These are phyloP conservation scores for Ceriops decandra DNA, from an alignment of 345 rosid genomes.

Conservation along the genomic window DNA sequence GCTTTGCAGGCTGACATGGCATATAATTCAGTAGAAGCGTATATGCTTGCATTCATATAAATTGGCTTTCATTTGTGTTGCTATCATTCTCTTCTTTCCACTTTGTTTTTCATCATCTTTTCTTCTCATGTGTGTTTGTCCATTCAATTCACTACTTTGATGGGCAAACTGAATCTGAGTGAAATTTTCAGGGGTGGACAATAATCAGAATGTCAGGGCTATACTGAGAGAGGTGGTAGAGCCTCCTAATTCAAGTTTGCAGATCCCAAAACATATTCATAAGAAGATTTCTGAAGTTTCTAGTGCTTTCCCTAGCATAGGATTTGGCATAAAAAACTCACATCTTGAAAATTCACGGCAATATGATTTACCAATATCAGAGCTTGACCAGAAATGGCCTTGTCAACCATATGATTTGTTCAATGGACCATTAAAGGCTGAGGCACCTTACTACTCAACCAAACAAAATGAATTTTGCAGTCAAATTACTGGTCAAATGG, in stretches of 20 bases:
- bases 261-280: conserved; percentile 6
- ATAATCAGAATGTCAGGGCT: conserved; percentile 1
- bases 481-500: conserved; percentile 5
- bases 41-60: neutral
- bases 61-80: neutral
- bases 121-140: neutral
- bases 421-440: conserved; percentile 8
- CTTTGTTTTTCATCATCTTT: neutral
- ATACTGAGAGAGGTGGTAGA: conserved; percentile 1
- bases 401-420: conserved; percentile 12
- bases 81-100: neutral
- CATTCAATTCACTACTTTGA: conserved; percentile 2
- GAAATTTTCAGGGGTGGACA: conserved; percentile 9
- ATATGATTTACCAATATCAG: conserved; percentile 5
- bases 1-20: too few relatives aligned
- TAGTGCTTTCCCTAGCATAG: conserved; percentile 1
- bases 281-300: conserved; percentile 13
- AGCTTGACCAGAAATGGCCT: conserved; percentile 15
- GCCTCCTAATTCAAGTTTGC: conserved; percentile 9
- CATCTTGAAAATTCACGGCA: conserved; percentile 4
- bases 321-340: neutral
- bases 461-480: conserved; percentile 6
- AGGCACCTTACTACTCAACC: neutral
- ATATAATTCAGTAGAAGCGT: too few relatives aligned
- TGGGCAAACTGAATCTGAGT: neutral